Conservation (phyloP, 2,329 filamentous ascomycete species). For the Sodiomyces alkalinus region DNA sequence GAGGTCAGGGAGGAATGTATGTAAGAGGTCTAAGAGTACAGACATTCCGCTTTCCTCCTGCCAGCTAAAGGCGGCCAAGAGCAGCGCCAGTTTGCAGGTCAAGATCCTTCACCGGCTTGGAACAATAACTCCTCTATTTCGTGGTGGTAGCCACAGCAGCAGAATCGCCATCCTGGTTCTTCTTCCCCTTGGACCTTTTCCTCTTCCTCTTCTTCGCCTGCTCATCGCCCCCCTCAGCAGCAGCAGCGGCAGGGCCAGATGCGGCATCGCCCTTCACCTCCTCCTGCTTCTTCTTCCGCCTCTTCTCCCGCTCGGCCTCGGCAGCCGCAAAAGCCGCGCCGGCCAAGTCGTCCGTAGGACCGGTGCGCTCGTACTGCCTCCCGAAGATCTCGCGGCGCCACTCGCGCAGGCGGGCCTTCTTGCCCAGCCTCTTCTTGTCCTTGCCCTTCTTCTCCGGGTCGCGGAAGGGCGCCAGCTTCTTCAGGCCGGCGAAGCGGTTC, state of each 20-base stretch:
- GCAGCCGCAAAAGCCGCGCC: conserved; percentile 6
- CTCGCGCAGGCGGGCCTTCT: conserved; percentile 79
- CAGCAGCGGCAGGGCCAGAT: too few species aligned
- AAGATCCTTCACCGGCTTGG: too few species aligned
- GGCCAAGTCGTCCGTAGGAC: conserved; percentile 38
- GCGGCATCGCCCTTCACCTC: conserved; percentile 14
- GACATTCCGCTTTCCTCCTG: too few species aligned
- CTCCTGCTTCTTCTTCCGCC: conserved; percentile 13
- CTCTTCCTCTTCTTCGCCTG: conserved; percentile 29
- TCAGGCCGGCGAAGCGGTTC: conserved; percentile 83
- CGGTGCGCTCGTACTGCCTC: conserved; percentile 37
- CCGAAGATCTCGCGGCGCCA: conserved; percentile 61
- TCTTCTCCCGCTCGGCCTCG: conserved; percentile 7
- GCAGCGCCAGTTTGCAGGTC: too few species aligned
- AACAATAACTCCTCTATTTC: too few species aligned
- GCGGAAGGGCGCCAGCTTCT: conserved; percentile 85
- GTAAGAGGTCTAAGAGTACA: too few species aligned
- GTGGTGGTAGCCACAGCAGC: too few species aligned
- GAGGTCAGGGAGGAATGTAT: too few species aligned
- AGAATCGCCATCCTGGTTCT: conserved; percentile 17
- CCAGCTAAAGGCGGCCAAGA: too few species aligned
- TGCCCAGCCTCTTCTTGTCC: conserved; percentile 77
- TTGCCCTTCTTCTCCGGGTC: conserved; percentile 78
- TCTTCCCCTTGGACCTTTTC: conserved; percentile 33
- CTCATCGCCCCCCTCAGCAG: conserved; percentile 13